Conservation (phyloP, 768 basidiomycete genomes). For the Cubamyces sp. region DNA sequence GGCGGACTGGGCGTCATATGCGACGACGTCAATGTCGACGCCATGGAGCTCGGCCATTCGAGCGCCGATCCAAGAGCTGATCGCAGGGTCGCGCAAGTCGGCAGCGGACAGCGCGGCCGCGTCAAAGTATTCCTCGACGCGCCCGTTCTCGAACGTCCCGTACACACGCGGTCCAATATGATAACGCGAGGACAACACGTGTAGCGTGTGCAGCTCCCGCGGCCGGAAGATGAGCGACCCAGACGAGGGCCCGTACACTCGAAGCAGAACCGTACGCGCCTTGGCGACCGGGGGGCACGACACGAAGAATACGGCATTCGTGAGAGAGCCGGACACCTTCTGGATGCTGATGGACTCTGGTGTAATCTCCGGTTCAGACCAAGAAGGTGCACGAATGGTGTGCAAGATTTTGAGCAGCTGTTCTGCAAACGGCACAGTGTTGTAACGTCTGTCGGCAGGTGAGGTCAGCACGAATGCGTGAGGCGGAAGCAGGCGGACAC, state of each 20-base stretch:
- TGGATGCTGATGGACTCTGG: conserved; percentile 59
- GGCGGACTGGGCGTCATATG: conserved; percentile 44
- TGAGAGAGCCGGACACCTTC: conserved; percentile 90
- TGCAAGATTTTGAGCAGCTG: conserved; percentile 60
- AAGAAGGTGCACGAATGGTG: conserved; percentile 59
- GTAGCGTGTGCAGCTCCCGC: conserved; percentile 84
- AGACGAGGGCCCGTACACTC: conserved; percentile 91
- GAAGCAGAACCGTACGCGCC: conserved; percentile 75
- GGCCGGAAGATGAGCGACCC: conserved; percentile 85
- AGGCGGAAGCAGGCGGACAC: conserved; percentile 42
- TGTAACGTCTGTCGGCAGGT: conserved; percentile 60
- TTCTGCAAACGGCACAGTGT: conserved; percentile 55
- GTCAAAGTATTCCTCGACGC: conserved; percentile 94
- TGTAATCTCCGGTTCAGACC: conserved; percentile 53
- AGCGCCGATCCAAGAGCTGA: conserved; percentile 87
- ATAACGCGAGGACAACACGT: conserved; percentile 86
- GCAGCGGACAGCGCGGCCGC: conserved; percentile 76
- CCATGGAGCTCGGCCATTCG: conserved; percentile 96
- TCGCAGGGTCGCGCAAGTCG: conserved; percentile 76
- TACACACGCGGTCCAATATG: conserved; percentile 89
- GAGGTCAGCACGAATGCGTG: conserved; percentile 31
- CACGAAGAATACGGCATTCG: conserved; percentile 97
- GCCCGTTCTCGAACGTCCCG: conserved; percentile 95
- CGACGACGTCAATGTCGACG: conserved; percentile 78
- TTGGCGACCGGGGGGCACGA: conserved; percentile 61